Percentiles rank a stretch among this genome's conserved stretches.
phyloP scores from a whole-genome alignment of 140 eudicot species.

The Stevia rebaudiana region DNA sequence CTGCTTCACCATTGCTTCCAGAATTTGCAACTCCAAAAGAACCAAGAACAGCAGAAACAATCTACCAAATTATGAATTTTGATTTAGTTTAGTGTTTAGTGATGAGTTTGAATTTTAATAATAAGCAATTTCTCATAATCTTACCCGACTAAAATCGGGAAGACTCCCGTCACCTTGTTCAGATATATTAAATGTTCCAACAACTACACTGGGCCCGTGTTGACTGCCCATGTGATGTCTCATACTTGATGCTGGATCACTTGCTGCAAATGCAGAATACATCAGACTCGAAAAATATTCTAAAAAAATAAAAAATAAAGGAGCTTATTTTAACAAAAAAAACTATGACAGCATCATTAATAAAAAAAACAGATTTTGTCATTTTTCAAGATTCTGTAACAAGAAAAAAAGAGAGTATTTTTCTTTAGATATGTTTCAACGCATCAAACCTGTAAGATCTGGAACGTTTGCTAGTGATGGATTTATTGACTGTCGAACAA shows the following conservation, averaged over 20 bases:
- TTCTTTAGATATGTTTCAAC: not conserved
- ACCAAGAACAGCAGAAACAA: conserved; percentile 76
- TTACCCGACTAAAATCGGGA: conserved; percentile 82
- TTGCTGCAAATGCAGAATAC: conserved; percentile 38
- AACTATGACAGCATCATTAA: not conserved
- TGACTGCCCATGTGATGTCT: conserved; percentile 43
- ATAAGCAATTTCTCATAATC: conserved; percentile 8
- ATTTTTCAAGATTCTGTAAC: conserved; percentile 1
- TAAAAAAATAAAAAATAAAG: not conserved
- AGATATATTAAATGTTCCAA: conserved; percentile 74
- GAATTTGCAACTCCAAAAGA: conserved; percentile 58
- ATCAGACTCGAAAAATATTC: not conserved
- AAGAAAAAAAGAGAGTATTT: not conserved
- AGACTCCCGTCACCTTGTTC: conserved; percentile 83
- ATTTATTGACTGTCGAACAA: conserved; percentile 69
- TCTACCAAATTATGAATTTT: conserved; percentile 35
- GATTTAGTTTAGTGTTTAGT: not conserved
- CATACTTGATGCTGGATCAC: conserved; percentile 56
- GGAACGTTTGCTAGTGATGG: conserved; percentile 42
- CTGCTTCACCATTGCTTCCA: conserved; percentile 53
- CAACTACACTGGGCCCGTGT: conserved; percentile 60
- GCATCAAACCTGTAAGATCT: conserved; percentile 50
- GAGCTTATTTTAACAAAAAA: not conserved
- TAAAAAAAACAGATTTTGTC: not conserved
- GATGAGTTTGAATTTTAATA: not conserved